Evolutionary conservation across 495 filamentous ascomycete species (phyloP), one percentile per base, ranked within the genome.

Genomic region (Xylaria venustula): DNA sequence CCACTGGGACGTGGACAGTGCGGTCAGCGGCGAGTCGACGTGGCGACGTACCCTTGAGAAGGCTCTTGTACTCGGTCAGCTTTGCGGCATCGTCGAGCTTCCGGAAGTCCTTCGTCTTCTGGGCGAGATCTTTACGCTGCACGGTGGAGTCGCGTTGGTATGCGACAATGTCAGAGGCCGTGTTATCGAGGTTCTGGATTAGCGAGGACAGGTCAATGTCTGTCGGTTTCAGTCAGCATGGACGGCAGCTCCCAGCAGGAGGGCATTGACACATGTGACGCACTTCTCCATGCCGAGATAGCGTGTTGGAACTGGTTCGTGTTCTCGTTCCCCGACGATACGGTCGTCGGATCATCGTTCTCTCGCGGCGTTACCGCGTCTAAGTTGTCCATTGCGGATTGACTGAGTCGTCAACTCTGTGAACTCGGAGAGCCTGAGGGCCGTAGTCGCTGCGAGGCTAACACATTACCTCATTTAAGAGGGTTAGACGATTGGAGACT

Each of bases 41-140:
- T 17, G 19, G 17, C 14, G 14, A 60, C 67, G 47, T 71, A 92
- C 90, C 87, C 79, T 96, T 98, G 23, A 99, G 76, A 41, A 99
- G 77, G 32, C 85, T 82, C 77, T 98, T 98, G 75, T 91, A 87
- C 68, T 99, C 95, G 1, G 77, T 77, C 19, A 97, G 79, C 74
- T 97, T 98, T 37, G 84, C 86, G 11, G 90, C 81, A 78, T 99
- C 95, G 56, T 98, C 94, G 2, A 96, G 83, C 73, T 97, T 99
- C 63, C 92, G 79, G 66, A 96, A 99, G 71, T 98, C 94, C 71
- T 98, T 99, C 2, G 94, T 99, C 79, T 97, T 98, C 74, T 97
- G 93, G 15, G 94, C 94, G 17, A 99, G 82, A 54, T 99, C 94
- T 69, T 99, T 99, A 47, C 94, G 85, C 70, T 97, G 93, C 14